phyloP scores from a whole-genome alignment of 1,139 yeast genomes.

The Blastobotrys proliferans region DNA sequence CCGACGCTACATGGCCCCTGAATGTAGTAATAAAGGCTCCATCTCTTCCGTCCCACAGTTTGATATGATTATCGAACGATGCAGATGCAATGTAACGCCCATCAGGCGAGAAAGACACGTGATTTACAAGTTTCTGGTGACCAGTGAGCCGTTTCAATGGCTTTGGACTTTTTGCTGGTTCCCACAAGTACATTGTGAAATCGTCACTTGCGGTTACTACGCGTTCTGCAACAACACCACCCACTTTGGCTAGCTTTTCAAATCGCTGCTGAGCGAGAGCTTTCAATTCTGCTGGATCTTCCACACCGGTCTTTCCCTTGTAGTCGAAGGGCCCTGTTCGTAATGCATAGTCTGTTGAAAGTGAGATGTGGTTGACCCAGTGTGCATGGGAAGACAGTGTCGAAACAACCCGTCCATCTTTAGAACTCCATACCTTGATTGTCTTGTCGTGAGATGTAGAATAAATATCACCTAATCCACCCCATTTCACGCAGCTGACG shows the following conservation, averaged over 20 bases:
- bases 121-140: constrained; percentile 93
- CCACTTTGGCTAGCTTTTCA: constrained; percentile 71
- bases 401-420: constrained; percentile 73
- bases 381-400: constrained; percentile 88
- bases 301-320: constrained; percentile 38
- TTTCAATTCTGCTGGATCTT: constrained; percentile 51
- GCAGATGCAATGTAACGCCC: constrained; percentile 89
- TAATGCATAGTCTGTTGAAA: constrained; percentile 85
- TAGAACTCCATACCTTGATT: constrained; percentile 86
- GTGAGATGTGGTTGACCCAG: constrained; percentile 93
- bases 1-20: constrained; percentile 97
- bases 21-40: constrained; percentile 88
- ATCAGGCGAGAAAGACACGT: constrained; percentile 94
- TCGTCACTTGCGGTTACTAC: constrained; percentile 96
- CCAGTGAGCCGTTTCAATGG: constrained; percentile 95
- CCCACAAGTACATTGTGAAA: constrained; percentile 98
- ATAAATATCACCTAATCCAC: constrained; percentile 81
- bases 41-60: constrained; percentile 92
- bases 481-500: constrained; percentile 95
- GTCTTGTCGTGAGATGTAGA: constrained; percentile 95
- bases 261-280: constrained; percentile 60
- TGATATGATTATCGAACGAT: constrained; percentile 91
- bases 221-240: constrained; percentile 69
- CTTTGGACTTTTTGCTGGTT: constrained; percentile 71
- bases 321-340: constrained; percentile 81